A percentile compares a stretch with the other conserved stretches of the same genome.
phyloP scores from a whole-genome alignment of 768 basidiomycete genomes.

The Suillus decipiens region DNA sequence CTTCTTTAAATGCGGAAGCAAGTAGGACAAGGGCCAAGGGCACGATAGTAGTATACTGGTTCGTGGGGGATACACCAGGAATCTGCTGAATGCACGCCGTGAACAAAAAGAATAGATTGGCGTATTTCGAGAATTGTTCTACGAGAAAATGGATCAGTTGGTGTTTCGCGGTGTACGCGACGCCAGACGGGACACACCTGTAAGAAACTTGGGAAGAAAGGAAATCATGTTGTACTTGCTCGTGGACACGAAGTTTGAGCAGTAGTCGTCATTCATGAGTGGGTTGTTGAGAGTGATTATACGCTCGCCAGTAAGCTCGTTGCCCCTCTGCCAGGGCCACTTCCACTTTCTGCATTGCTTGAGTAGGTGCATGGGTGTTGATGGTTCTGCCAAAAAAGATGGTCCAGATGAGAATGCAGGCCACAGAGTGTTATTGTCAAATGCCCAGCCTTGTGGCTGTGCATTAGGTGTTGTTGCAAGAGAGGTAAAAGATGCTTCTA shows the following conservation, averaged over 20 bases:
- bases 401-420: constrained; percentile 44
- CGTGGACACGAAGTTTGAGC: constrained; percentile 86
- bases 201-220: constrained; percentile 91
- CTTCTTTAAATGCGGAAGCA: constrained; percentile 94
- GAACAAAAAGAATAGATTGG: constrained; percentile 98
- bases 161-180: neutral
- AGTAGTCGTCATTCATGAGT: constrained; percentile 62
- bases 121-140: constrained; percentile 99
- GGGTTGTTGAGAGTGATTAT: constrained; percentile 82
- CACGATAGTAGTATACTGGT: constrained; percentile 90
- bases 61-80: constrained; percentile 97
- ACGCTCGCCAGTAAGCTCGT: constrained; percentile 69
- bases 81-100: constrained; percentile 98
- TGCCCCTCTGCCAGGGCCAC: constrained; percentile 84
- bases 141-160: constrained; percentile 17
- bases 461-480: constrained; percentile 38
- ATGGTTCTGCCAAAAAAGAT: constrained; percentile 37
- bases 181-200: constrained; percentile 55
- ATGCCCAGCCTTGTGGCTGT: constrained; percentile 70
- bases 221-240: constrained; percentile 91
- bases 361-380: constrained; percentile 16
- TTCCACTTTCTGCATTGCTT: constrained; percentile 49
- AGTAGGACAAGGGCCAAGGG: constrained; percentile 87
- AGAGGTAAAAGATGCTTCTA: constrained; percentile 50
- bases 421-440: constrained; percentile 64